Evolutionary conservation across 2,329 filamentous ascomycete genomes (phyloP).

Genomic region (Chrysosporium keratinophilum): DNA sequence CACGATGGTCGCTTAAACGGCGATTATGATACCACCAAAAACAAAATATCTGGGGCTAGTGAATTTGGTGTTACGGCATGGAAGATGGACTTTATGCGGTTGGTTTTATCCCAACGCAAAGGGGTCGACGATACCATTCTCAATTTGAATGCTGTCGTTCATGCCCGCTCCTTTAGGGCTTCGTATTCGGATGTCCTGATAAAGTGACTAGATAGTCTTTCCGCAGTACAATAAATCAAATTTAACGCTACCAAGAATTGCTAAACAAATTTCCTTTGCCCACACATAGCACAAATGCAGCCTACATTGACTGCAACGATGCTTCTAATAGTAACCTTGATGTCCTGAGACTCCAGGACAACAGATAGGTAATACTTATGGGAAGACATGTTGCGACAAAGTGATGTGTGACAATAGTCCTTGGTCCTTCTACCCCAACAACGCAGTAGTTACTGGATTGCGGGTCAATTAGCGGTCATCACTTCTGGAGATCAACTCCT

Average conservation of each 20-base stretch:
- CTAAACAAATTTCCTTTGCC: neutral
- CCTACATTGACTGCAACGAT: too few species aligned
- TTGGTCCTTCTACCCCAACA: too few species aligned
- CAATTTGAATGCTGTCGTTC: neutral
- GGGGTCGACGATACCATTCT: neutral
- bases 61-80: constrained; percentile 15
- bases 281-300: neutral
- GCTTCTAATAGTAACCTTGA: neutral
- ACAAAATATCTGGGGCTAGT: neutral
- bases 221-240: neutral
- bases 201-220: neutral
- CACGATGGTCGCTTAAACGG: constrained; percentile 77
- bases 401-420: too few species aligned
- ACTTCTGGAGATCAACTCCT: too few species aligned
- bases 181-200: neutral
- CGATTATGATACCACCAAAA: constrained; percentile 1
- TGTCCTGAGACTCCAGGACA: neutral
- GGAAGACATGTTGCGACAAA: too few species aligned
- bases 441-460: too few species aligned
- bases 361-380: neutral
- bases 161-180: too few species aligned
- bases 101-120: neutral
- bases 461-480: too few species aligned
- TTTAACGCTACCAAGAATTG: neutral
- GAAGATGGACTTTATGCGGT: neutral